Conservation (phyloP, 2,329 filamentous ascomycete genomes). For the Zymoseptoria passerinii region DNA sequence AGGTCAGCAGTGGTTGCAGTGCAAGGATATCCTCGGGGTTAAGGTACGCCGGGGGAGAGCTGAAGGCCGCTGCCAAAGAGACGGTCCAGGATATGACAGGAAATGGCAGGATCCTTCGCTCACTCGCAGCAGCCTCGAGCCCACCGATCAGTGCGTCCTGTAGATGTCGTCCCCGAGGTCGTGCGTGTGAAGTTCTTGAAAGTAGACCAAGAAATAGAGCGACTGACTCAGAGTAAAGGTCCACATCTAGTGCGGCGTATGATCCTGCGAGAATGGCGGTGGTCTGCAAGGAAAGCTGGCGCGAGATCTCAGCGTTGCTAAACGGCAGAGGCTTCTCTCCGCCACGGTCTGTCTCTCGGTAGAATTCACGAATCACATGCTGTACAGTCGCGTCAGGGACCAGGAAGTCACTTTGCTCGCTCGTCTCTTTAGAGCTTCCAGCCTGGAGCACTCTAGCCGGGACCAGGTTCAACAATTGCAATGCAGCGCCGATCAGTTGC, state of each 20-base stretch:
- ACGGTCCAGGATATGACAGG: slow-evolving; percentile 17
- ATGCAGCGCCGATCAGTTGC: slow-evolving; percentile 2
- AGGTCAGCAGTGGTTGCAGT: slow-evolving; percentile 61
- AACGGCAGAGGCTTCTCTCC: slow-evolving; percentile 2
- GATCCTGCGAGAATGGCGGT: not conserved
- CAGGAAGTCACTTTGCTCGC: not conserved
- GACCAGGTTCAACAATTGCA: slow-evolving; percentile 11
- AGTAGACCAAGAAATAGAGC: slow-evolving; percentile 7
- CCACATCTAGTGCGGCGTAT: slow-evolving; percentile 3
- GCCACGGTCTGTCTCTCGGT: slow-evolving; percentile 2
- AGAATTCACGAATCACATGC: slow-evolving; percentile 6
- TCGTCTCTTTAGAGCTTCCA: not conserved
- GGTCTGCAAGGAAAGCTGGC: slow-evolving; percentile 1
- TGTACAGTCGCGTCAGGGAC: slow-evolving; percentile 2
- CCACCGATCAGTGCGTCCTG: not conserved
- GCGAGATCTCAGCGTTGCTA: not conserved
- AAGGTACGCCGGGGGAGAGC: slow-evolving; percentile 2
- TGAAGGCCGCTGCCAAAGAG: slow-evolving; percentile 11
- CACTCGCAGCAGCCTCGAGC: not conserved
- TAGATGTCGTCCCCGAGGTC: not conserved
- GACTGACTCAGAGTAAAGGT: not conserved
- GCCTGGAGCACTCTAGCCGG: slow-evolving; percentile 9
- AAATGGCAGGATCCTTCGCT: slow-evolving; percentile 9
- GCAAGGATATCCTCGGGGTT: slow-evolving; percentile 44
- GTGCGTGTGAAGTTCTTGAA: not conserved